Evolutionary conservation across 176 grass and related monocot genomes (phyloP), one percentile per base, ranked within the genome.

Genomic region (Thalia dealbata): DNA sequence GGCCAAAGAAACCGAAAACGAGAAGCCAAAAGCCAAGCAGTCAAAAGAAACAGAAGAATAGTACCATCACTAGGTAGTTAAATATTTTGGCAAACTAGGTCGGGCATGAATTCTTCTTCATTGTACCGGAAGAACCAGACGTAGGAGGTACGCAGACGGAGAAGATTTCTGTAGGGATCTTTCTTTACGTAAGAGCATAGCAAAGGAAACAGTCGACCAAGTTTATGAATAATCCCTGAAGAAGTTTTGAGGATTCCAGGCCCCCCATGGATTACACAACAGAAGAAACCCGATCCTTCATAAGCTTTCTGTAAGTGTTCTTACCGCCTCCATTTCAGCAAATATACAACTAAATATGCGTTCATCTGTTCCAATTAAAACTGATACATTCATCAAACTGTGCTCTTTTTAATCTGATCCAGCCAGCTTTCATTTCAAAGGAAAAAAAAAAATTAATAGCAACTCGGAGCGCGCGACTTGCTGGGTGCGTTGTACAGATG

Each of bases 1-100:
- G 76, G 82, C 87, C 50, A 96, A 92, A 79, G 86, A 86, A 79
- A 80, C 87, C 63, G 93, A 92, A 96, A 83, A 71, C 73, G 90
- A 88, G n/a, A 96, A 96, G 73, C n/a, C 62, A 32, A 87, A 38
- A 85, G 78, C 62, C 79, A 38, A 84, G 50, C 16, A 83, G 76
- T 78, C 66, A 83, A 51, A 85, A 82, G 55, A 86, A 92, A 79
- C 85, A 77, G 46, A 75, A 79, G 41, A 86, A 81, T 50, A 81
- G 69, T 61, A 78, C 83, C 41, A 86, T 69, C 78, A 76, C 83
- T 43, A 81, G 77, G 66, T 88, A 55, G 41, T 64, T 15, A 13
- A 10, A 64, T 64, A 12, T 14, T 64, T 64, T 35, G 27, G 27
- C 62, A 25, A 25, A 35, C 29, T 30, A 15, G 62, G 29, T 30